Base-by-base conservation (phyloP, 352 stramenopile genomes). In the Phytopythium vexans region DNA sequence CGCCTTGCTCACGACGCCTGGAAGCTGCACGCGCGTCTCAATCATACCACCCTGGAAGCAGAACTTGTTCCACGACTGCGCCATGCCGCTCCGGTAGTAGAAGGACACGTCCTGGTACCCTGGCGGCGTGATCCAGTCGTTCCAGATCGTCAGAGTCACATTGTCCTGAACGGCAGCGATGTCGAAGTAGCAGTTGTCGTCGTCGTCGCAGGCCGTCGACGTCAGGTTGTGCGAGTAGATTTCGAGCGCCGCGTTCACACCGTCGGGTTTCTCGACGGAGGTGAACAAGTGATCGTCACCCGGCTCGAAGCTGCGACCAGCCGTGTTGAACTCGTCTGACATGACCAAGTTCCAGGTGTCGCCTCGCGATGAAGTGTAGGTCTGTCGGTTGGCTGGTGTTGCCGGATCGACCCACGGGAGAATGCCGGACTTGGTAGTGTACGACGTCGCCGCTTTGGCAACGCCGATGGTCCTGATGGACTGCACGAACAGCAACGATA, bases 61-160 rank as follows among this genome's bases (percentile, higher is more conserved):
- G 58, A 98, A 98, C 46, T 97, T 97, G 62, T 97, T 97, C 92
- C 91, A 98, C 0, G 66, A 80, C 65, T 97, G 89, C 2, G 97
- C 47, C 89, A 97, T 97, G 3, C n/a, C n/a, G n/a, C n/a, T n/a
- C n/a, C 66, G 60, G 49, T 54, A 54, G 40, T 54, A 54, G 49
- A 54, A 54, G 2, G 27, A 35, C 34, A 41, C 32, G 33, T 51
- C 16, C 40, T 60, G n/a, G 42, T 48, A 65, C 9, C 52, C 58
- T 5, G 58, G 41, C 21, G 58, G 58, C 5, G 21, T 48, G 36
- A 48, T 21, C 43, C 60, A 65, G 33, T 41, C 39, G 34, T 65
- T 65, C 42, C 52, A 65, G 35, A 65, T 39, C 4, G 37, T 48
- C 21, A 59, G 46, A 9, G 52, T 54, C 16, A 47, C 52, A n/a